Conservation (phyloP, 2,329 filamentous ascomycete genomes). For the Chrysoporthe puriensis region DNA sequence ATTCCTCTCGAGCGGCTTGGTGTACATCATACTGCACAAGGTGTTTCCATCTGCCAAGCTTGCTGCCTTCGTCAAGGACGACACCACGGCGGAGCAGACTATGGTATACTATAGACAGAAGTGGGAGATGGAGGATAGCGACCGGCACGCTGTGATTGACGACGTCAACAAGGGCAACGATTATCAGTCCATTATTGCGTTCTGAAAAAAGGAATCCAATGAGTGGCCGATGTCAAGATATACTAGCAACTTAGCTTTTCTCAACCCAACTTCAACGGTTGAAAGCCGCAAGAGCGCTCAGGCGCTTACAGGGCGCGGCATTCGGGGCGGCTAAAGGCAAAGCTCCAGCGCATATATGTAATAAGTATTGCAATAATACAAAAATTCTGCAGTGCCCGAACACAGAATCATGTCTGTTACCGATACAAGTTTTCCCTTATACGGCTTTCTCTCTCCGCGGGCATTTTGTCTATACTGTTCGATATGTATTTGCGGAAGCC, state of each 20-base stretch:
- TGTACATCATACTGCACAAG: slow-evolving; percentile 39
- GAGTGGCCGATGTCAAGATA: neutral
- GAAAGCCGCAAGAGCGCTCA: neutral
- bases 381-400: neutral
- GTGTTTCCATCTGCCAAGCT: slow-evolving; percentile 36
- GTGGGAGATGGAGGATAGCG: slow-evolving; percentile 2
- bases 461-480: neutral
- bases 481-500: slow-evolving; percentile 2
- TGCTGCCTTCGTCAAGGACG: slow-evolving; percentile 36
- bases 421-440: no score
- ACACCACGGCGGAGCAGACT: slow-evolving; percentile 1
- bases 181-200: neutral
- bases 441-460: no score
- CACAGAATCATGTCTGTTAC: no score
- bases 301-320: neutral
- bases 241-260: neutral
- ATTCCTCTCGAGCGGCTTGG: slow-evolving; percentile 39
- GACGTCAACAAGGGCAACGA: neutral
- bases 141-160: neutral
- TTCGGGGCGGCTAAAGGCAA: neutral
- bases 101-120: slow-evolving; percentile 2
- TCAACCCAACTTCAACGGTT: neutral
- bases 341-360: neutral
- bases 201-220: neutral
- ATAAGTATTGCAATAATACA: neutral